Percentiles rank a stretch among this genome's conserved stretches.
phyloP scores from a whole-genome alignment of 306 rosid species.

The Casuarina glauca region DNA sequence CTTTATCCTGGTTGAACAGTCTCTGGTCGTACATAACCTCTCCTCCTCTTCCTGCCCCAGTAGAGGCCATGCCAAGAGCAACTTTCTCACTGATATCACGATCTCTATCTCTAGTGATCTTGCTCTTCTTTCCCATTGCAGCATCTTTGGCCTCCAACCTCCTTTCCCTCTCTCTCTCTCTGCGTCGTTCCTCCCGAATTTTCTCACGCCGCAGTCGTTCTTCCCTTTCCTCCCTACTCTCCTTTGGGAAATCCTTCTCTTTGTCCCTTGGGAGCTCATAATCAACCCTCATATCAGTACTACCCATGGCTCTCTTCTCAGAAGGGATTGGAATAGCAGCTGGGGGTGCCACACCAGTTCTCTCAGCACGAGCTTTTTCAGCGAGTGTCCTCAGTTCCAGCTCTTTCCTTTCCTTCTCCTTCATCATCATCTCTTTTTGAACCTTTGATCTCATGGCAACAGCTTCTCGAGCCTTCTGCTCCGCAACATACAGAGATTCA shows the following conservation, averaged over 20 bases:
- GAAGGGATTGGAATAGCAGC: conserved; percentile 40
- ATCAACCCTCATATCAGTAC: conserved; percentile 51
- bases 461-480: conserved; percentile 95
- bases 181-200: conserved; percentile 80
- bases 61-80: conserved; percentile 89
- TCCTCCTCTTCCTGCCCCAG: conserved; percentile 64
- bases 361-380: conserved; percentile 80
- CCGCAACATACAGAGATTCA: conserved; percentile 80
- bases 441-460: conserved; percentile 92
- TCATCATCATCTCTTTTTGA: conserved; percentile 82
- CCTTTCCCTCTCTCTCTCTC: conserved; percentile 94
- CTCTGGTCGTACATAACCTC: conserved; percentile 94
- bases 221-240: conserved; percentile 71
- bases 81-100: conserved; percentile 96
- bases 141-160: conserved; percentile 90
- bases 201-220: conserved; percentile 69
- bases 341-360: conserved; percentile 59
- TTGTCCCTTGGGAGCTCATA: conserved; percentile 55
- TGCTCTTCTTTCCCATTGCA: conserved; percentile 92
- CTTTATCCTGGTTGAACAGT: conserved; percentile 92
- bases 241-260: conserved; percentile 61
- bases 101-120: conserved; percentile 90
- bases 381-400: conserved; percentile 79
- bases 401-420: conserved; percentile 87
- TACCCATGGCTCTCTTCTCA: conserved; percentile 51